These are phyloP conservation scores for Tylopilus rubrobrunneus DNA, from an alignment of 768 basidiomycete genomes.

Conservation along the genomic window DNA sequence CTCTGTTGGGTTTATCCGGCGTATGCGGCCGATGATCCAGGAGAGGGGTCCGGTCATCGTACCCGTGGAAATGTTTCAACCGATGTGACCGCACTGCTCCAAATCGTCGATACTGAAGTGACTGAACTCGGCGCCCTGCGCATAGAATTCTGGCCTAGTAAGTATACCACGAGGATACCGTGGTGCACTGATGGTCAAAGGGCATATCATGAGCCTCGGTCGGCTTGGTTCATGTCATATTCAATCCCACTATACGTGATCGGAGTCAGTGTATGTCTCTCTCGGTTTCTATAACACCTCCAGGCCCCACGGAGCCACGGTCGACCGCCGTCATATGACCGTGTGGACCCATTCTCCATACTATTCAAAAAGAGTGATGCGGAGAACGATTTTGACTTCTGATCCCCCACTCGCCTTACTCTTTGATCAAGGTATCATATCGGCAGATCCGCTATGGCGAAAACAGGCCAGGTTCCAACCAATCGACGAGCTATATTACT, in stretches of 20 bases:
- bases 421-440: neutral
- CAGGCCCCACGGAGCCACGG: neutral
- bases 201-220: neutral
- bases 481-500: slow-evolving; percentile 10
- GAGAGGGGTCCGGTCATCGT: neutral
- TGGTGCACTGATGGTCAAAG: neutral
- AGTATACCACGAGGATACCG: neutral
- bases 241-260: neutral
- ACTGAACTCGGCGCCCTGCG: neutral
- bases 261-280: neutral
- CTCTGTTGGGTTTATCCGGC: neutral
- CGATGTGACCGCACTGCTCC: neutral
- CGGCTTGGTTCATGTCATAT: neutral
- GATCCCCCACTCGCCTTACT: neutral
- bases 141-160: neutral
- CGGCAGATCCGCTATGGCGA: neutral
- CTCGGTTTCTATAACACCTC: neutral
- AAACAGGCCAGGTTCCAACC: slow-evolving; percentile 5
- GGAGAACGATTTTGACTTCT: neutral
- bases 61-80: neutral
- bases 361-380: neutral
- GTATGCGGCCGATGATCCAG: neutral
- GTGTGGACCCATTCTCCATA: neutral
- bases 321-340: slow-evolving; percentile 4
- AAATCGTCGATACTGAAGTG: neutral